These are phyloP conservation scores for Ophiostoma himal-ulmi DNA, from an alignment of 2,329 filamentous ascomycete species.

Conservation along the genomic window DNA sequence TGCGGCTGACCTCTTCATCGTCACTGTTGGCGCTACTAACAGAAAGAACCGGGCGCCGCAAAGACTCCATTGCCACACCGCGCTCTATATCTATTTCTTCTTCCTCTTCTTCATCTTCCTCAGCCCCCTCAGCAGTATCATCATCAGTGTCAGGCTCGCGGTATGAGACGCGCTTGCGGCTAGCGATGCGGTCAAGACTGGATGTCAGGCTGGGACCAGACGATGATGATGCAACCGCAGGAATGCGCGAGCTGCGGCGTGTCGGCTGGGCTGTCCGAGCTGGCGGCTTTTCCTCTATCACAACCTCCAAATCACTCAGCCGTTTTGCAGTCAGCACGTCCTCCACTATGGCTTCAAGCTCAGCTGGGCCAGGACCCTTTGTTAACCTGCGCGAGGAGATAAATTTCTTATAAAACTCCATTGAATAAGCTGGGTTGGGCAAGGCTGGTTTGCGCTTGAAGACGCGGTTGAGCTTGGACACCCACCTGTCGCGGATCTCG, in stretches of 20 bases:
- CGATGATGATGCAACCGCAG: slow-evolving; percentile 23
- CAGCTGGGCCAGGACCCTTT: not conserved
- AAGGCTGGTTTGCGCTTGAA: slow-evolving; percentile 47
- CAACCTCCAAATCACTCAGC: not conserved
- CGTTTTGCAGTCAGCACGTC: not conserved
- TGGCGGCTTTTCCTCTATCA: not conserved
- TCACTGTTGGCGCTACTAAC: not conserved
- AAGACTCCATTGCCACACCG: not conserved
- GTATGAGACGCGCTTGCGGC: slow-evolving; percentile 33
- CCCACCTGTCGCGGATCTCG: slow-evolving; percentile 73
- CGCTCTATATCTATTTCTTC: not conserved
- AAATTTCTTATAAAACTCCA: slow-evolving; percentile 23
- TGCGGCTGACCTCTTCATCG: not conserved
- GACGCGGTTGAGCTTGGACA: slow-evolving; percentile 59
- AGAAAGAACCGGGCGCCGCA: not conserved
- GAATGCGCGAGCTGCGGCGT: slow-evolving; percentile 37
- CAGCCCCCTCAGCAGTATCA: slow-evolving; percentile 23
- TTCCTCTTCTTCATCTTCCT: slow-evolving; percentile 7
- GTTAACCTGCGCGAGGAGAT: not conserved
- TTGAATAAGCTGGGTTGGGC: slow-evolving; percentile 27
- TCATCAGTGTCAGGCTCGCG: slow-evolving; percentile 45
- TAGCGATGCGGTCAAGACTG: slow-evolving; percentile 9
- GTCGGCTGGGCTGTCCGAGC: slow-evolving; percentile 3
- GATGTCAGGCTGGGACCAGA: slow-evolving; percentile 29
- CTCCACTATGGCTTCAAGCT: not conserved